Evolutionary conservation across 2,329 filamentous ascomycete genomes (phyloP).

Genomic region (Graphilbum ipis-grandicollis): DNA sequence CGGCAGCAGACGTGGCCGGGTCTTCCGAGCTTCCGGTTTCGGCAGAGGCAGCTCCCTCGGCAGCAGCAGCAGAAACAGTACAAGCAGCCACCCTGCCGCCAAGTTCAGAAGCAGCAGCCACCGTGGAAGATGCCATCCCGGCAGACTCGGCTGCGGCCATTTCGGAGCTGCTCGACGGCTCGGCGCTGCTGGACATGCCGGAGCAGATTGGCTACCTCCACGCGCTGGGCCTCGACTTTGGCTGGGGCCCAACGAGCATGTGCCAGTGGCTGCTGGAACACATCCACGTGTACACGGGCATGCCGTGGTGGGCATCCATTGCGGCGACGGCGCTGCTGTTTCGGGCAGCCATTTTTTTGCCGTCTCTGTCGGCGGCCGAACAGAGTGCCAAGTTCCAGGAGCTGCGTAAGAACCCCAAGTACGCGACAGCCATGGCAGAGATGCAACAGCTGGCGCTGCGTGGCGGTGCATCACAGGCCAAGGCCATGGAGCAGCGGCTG

Average conservation of each 20-base stretch:
- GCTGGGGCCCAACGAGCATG: constrained; percentile 57
- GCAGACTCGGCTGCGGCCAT: no score
- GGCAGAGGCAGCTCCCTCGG: background rate
- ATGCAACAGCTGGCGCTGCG: constrained; percentile 12
- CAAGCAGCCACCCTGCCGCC: no score
- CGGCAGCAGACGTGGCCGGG: no score
- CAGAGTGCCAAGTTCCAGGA: constrained; percentile 40
- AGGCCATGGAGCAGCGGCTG: constrained; percentile 24
- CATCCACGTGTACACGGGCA: constrained; percentile 55
- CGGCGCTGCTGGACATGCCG: constrained; percentile 39
- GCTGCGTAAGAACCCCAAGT: constrained; percentile 25
- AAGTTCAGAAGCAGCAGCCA: background rate
- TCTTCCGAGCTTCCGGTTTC: no score
- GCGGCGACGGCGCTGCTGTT: constrained; percentile 44
- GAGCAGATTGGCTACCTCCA: constrained; percentile 72
- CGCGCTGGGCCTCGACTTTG: constrained; percentile 70
- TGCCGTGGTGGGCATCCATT: constrained; percentile 74
- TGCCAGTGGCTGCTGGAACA: constrained; percentile 70
- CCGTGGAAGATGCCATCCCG: no score
- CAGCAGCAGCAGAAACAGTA: constrained; percentile 2
- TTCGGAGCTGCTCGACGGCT: constrained; percentile 15
- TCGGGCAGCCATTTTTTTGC: constrained; percentile 47
- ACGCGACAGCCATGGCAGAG: constrained; percentile 31
- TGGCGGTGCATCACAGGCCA: constrained; percentile 24
- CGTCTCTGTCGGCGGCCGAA: constrained; percentile 45